These are phyloP conservation scores for Pyrenula massariospora DNA, from an alignment of 495 filamentous ascomycete genomes.

Conservation along the genomic window DNA sequence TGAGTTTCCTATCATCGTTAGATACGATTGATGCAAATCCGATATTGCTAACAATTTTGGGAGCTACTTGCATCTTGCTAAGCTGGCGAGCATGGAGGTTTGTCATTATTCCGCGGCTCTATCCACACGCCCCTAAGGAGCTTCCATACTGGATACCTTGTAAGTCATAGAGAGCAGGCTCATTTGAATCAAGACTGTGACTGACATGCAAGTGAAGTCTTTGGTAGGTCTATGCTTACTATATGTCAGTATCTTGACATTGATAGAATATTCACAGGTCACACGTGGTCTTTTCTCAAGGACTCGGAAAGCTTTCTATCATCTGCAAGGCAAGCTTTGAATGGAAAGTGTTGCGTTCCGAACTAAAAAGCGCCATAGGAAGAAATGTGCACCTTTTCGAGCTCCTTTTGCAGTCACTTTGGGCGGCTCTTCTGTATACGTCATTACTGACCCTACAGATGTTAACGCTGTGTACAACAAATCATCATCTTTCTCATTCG, in stretches of 20 bases:
- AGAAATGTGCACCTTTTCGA: not conserved
- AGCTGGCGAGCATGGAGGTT: constrained; percentile 7
- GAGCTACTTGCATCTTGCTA: not conserved
- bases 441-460: constrained; percentile 11
- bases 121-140: constrained; percentile 7
- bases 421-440: constrained; percentile 9
- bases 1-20: not conserved
- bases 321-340: not conserved
- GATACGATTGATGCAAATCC: not conserved
- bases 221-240: not conserved
- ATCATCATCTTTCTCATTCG: constrained; percentile 5
- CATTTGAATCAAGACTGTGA: not conserved
- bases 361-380: not conserved
- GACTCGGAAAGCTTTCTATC: not conserved
- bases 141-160: constrained; percentile 11
- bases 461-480: constrained; percentile 10
- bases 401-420: constrained; percentile 11
- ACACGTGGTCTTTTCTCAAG: not conserved
- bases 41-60: not conserved
- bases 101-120: constrained; percentile 4
- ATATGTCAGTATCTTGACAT: not conserved
- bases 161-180: constrained; percentile 1
- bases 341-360: not conserved
- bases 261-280: not conserved
- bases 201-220: not conserved